phyloP scores from a whole-genome alignment of 2,329 filamentous ascomycete genomes.

The Rhexocercosporidium sp. region DNA sequence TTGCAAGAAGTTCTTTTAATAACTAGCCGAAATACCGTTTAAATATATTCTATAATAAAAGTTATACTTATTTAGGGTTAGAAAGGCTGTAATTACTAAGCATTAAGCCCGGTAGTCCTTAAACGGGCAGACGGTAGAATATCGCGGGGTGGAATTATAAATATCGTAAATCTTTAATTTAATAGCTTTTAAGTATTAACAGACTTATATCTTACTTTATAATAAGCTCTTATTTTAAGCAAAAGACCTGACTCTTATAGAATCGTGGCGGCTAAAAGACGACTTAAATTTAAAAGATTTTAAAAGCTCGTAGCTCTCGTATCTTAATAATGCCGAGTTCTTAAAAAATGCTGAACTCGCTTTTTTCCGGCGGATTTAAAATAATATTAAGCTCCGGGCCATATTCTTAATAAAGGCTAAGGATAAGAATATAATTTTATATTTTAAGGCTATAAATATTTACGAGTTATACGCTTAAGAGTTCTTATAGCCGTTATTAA shows the following conservation, averaged over 20 bases:
- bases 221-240: slow-evolving; percentile 17
- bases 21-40: no score
- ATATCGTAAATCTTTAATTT: no score
- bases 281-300: no score
- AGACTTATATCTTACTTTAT: slow-evolving; percentile 19
- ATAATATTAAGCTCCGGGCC: slow-evolving; percentile 12
- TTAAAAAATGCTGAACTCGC: slow-evolving; percentile 13
- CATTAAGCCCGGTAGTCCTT: no score
- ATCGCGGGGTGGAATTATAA: no score
- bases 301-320: no score
- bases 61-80: no score
- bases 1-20: no score
- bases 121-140: no score
- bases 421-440: slow-evolving; percentile 11
- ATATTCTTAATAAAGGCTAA: slow-evolving; percentile 20
- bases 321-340: slow-evolving; percentile 25
- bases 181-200: no score
- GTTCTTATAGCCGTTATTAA: slow-evolving; percentile 17
- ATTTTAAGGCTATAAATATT: slow-evolving; percentile 14
- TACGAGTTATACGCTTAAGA: slow-evolving; percentile 22
- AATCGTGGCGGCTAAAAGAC: slow-evolving; percentile 21
- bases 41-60: no score
- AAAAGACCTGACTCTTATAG: slow-evolving; percentile 12
- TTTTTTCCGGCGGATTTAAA: slow-evolving; percentile 16
- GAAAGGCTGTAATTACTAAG: no score